A percentile compares a stretch with the other conserved stretches of the same genome.
phyloP scores from a whole-genome alignment of 2,329 filamentous ascomycete species.

The Teratosphaeria gauchensis region DNA sequence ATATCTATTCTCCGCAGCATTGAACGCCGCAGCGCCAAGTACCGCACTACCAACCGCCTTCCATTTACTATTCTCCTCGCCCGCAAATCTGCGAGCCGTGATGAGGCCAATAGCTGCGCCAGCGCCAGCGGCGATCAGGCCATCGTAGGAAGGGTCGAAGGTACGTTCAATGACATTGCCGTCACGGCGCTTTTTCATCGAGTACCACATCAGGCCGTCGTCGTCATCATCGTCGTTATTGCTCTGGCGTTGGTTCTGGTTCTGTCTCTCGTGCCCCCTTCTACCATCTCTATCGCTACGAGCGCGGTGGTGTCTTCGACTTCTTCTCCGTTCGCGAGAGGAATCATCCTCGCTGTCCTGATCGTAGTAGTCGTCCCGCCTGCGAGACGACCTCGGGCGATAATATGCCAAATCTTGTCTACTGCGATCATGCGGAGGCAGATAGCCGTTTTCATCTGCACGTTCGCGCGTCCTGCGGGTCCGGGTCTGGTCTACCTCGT shows the following conservation, averaged over 20 bases:
- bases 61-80: constrained; percentile 3
- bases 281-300: background rate
- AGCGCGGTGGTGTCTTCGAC: background rate
- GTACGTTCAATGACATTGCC: constrained; percentile 12
- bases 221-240: constrained; percentile 4
- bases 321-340: background rate
- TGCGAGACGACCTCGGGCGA: background rate
- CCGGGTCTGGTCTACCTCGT: background rate
- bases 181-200: constrained; percentile 10
- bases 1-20: constrained; percentile 14
- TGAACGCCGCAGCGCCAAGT: constrained; percentile 11
- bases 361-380: constrained; percentile 1
- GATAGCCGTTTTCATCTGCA: background rate
- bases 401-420: background rate
- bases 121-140: constrained; percentile 13
- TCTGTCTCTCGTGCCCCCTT: background rate
- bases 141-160: constrained; percentile 16
- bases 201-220: constrained; percentile 10
- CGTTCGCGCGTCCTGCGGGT: background rate
- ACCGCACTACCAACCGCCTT: constrained; percentile 11
- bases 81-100: constrained; percentile 9
- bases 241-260: background rate
- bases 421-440: constrained; percentile 1
- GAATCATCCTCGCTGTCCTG: constrained; percentile 3
- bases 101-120: constrained; percentile 15